Evolutionary conservation across 2,329 filamentous ascomycete species (phyloP), one percentile per base, ranked within the genome.

Genomic region (Parastagonospora avenae): DNA sequence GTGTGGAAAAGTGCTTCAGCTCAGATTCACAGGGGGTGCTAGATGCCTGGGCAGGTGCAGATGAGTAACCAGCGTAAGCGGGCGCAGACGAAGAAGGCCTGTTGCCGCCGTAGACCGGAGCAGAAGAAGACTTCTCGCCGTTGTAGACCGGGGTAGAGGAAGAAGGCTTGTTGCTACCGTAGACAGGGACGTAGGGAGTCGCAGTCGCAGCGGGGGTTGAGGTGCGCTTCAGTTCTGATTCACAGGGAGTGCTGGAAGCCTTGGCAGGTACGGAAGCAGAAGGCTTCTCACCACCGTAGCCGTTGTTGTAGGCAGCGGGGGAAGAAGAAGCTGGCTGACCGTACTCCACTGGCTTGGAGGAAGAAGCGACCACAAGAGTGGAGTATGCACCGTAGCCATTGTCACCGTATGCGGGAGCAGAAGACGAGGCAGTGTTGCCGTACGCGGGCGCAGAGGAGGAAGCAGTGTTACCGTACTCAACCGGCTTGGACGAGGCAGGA

Each of bases 11-110:
- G 19, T 24, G 19, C 33, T 50, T 54, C 33, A 49, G 42, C 39
- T 49, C 46, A 9, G 46, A 43, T 31, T 56, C 53, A 40, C 52
- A 54, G 16, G 52, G 52, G 12, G 52, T 54, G 8, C 48, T 52
- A n/a, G 48, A 44, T 14, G 52, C 38, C n/a, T 47, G 39, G 37
- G 42, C 36, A n/a, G 42, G 42, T 12, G 30, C 19, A 12, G 19
- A 24, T 5, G 19, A 24, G 19, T 3, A 24, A 24, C 19, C 19
- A 24, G 19, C 19, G 19, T 24, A 24, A 24, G 19, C 19, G 19
- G 19, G 19, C 19, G 19, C 19, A 24, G 46, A 42, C 2, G 31
- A 28, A 2, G 46, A 42, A 8, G 38, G 31, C 46, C 42, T 48
- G 46, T 36, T 46, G 12, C 31, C 15, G 11, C 40, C 42, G 29